These are phyloP conservation scores for Alternaria solani DNA, from an alignment of 2,329 filamentous ascomycete species.

Conservation along the genomic window DNA sequence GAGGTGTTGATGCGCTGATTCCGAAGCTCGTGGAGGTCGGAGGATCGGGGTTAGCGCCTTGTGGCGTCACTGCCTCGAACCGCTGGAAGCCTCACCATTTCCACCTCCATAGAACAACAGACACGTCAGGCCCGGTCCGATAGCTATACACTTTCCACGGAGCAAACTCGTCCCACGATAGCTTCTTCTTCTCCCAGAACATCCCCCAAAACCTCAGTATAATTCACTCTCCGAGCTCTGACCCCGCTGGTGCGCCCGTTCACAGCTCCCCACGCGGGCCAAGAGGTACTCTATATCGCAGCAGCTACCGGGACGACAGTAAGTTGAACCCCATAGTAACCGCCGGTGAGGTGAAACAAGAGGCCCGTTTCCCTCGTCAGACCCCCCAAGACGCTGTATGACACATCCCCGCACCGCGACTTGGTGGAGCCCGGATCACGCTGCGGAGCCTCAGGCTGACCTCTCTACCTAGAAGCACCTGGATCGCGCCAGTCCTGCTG, in stretches of 20 bases:
- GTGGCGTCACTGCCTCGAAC: constrained; percentile 36
- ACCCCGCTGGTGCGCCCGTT: constrained; percentile 17
- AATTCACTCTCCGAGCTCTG: neutral
- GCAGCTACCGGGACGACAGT: neutral
- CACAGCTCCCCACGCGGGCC: constrained; percentile 23
- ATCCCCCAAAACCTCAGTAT: neutral
- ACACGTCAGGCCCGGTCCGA: constrained; percentile 42
- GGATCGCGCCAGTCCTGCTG: constrained; percentile 12
- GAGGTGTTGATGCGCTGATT: constrained; percentile 39
- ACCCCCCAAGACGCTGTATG: constrained; percentile 27
- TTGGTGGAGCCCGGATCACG: constrained; percentile 8
- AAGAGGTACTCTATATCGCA: constrained; percentile 16
- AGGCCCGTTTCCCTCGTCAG: neutral
- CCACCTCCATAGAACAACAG: constrained; percentile 38
- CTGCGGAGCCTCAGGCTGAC: constrained; percentile 20
- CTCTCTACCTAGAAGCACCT: constrained; percentile 11
- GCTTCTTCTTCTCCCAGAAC: neutral
- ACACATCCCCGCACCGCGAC: constrained; percentile 4
- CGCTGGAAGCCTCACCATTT: constrained; percentile 31
- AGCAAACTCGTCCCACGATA: neutral
- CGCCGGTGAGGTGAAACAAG: neutral
- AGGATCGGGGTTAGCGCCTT: constrained; percentile 20
- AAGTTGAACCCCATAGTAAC: neutral
- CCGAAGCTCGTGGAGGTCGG: constrained; percentile 29
- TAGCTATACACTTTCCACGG: neutral